Percentiles rank a stretch among this genome's conserved stretches.
These are phyloP conservation scores for Dentipellis fragilis DNA, from an alignment of 768 basidiomycete species.

Conservation along the genomic window DNA sequence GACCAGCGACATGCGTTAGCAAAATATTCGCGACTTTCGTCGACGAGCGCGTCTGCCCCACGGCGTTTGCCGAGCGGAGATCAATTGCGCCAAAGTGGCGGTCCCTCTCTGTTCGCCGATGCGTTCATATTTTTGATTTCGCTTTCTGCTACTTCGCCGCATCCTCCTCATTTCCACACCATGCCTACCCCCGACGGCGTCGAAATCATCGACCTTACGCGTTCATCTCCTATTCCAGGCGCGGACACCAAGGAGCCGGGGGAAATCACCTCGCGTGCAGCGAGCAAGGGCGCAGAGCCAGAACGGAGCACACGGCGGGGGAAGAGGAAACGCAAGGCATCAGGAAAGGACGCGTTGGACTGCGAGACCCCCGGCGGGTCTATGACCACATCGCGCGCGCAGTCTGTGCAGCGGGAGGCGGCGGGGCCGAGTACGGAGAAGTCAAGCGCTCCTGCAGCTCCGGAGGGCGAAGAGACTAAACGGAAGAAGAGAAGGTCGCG, in stretches of 20 bases:
- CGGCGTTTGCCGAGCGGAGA: too few relatives aligned
- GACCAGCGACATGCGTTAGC: not conserved
- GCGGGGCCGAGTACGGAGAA: not conserved
- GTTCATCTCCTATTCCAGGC: not conserved
- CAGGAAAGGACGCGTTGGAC: not conserved
- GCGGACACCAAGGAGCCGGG: not conserved
- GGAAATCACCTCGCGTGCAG: not conserved
- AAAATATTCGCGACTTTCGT: not conserved
- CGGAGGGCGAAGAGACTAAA: not conserved
- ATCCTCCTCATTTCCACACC: not conserved
- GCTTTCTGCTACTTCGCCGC: too few relatives aligned
- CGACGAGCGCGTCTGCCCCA: too few relatives aligned
- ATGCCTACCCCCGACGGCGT: constrained; percentile 6
- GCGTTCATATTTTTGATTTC: too few relatives aligned
- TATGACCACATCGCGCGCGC: not conserved
- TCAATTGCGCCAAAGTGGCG: too few relatives aligned
- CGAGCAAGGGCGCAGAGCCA: not conserved
- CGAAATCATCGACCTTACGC: constrained; percentile 13
- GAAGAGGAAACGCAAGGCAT: not conserved
- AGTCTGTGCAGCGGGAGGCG: not conserved
- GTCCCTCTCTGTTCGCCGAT: too few relatives aligned
- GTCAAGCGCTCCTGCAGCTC: not conserved
- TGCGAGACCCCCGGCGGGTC: not conserved
- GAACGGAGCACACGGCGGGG: not conserved
- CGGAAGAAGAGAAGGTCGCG: constrained; percentile 8